Base-by-base conservation (phyloP, 352 stramenopile genomes). In the Phytopythium montanum region DNA sequence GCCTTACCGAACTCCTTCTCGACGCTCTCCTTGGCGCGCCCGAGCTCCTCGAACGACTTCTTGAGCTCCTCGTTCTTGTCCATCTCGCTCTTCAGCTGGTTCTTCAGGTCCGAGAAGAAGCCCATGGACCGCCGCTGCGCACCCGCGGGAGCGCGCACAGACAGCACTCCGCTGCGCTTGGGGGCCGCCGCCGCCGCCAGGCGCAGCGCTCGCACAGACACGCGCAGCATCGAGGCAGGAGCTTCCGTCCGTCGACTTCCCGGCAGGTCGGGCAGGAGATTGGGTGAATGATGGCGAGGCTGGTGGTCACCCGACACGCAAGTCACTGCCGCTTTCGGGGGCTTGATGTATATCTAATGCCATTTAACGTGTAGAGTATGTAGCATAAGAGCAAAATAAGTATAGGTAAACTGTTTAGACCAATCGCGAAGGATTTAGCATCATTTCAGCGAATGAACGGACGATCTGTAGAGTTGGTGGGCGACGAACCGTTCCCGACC, bases 21-120 rank as follows among this genome's bases (percentile, higher is more conserved):
- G 31, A 87, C 70, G 38, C 76, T 81, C 38, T 89, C 69, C 59
- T 88, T 88, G 41, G 79, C 85, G 63, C 88, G 84, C 53, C 87
- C 72, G 50, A 90, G 68, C 64, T 92, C 80, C 56, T 93, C 78
- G 18, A 90, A 76, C 12, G 75, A 86, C 55, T 91, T 88, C 59
- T 90, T 90, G 56, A 90, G 68, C 71, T 90, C 79, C 60, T 87
- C 75, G 60, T 90, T 89, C 70, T 91, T 90, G 49, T 89, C 79
- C 58, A 92, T 73, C 64, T 94, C 85, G 51, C 73, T 83, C 65
- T 91, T 85, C 38, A 92, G 69, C 58, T 89, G 80, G 56, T 90
- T 88, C 69, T 90, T 92, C 42, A 91, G 54, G 59, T 92, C 76
- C 50, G 76, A 84, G 59, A 89, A 90, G 68, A 91, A 85, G 23